These are phyloP conservation scores for Balakata baccata DNA, from an alignment of 345 rosid genomes.

Conservation along the genomic window DNA sequence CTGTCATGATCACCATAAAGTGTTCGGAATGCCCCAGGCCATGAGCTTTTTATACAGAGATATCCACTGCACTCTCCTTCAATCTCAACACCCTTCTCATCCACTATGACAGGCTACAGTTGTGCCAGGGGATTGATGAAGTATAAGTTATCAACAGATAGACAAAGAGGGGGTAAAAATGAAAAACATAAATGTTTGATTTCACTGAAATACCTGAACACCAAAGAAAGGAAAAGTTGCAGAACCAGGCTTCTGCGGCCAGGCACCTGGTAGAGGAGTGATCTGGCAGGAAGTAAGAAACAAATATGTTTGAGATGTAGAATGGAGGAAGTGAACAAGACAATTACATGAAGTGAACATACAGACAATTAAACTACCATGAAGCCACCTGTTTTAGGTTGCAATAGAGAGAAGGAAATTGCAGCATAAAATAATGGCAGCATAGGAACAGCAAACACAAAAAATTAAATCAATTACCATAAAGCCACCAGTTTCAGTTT, in stretches of 20 bases:
- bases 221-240: slow-evolving; percentile 99
- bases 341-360: background rate
- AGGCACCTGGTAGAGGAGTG: slow-evolving; percentile 95
- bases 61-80: slow-evolving; percentile 94
- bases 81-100: slow-evolving; percentile 93
- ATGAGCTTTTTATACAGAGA: slow-evolving; percentile 80
- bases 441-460: background rate
- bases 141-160: background rate
- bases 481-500: slow-evolving; percentile 99
- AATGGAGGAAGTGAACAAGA: background rate
- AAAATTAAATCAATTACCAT: slow-evolving; percentile 48
- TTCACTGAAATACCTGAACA: slow-evolving; percentile 60
- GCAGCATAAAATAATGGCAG: background rate
- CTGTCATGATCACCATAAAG: slow-evolving; percentile 97
- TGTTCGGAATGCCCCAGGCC: slow-evolving; percentile 99
- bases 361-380: slow-evolving; percentile 33
- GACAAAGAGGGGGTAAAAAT: background rate
- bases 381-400: slow-evolving; percentile 78
- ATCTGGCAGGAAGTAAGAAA: slow-evolving; percentile 48
- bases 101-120: slow-evolving; percentile 82
- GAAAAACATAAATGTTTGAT: background rate
- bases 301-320: slow-evolving; percentile 9
- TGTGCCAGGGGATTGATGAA: slow-evolving; percentile 13
- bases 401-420: slow-evolving; percentile 37
- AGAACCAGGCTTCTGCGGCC: slow-evolving; percentile 99